phyloP scores from a whole-genome alignment of 257 asterid genomes.

The Solanum raphanifolium region DNA sequence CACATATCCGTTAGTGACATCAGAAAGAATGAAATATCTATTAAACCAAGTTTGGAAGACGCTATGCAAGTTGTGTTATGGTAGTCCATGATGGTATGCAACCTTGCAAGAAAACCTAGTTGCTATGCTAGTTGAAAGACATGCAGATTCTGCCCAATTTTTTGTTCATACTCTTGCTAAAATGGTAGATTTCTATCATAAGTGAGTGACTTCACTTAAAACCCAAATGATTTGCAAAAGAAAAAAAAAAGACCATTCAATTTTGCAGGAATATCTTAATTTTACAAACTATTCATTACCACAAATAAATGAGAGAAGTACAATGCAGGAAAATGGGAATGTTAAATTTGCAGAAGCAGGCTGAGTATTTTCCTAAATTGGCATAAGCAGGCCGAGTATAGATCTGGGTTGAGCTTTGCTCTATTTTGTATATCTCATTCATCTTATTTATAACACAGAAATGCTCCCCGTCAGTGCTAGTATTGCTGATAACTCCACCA shows the following conservation, averaged over 20 bases:
- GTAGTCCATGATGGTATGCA: neutral
- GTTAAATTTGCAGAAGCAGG: neutral
- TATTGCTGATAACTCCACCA: conserved; percentile 83
- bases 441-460: conserved; percentile 26
- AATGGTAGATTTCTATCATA: neutral
- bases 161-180: neutral
- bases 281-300: neutral
- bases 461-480: conserved; percentile 42
- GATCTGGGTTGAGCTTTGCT: neutral
- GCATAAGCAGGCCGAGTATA: neutral
- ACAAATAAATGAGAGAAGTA: neutral
- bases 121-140: neutral
- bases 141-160: neutral
- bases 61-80: neutral
- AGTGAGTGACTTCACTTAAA: neutral
- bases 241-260: neutral
- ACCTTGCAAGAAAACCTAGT: neutral
- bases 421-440: conserved; percentile 6
- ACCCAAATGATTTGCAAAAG: neutral
- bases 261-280: neutral
- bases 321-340: neutral
- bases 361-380: neutral
- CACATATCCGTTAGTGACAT: neutral
- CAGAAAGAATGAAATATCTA: neutral
- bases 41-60: neutral